phyloP scores from a whole-genome alignment of 768 basidiomycete genomes.

The Pulveroboletus sp. region DNA sequence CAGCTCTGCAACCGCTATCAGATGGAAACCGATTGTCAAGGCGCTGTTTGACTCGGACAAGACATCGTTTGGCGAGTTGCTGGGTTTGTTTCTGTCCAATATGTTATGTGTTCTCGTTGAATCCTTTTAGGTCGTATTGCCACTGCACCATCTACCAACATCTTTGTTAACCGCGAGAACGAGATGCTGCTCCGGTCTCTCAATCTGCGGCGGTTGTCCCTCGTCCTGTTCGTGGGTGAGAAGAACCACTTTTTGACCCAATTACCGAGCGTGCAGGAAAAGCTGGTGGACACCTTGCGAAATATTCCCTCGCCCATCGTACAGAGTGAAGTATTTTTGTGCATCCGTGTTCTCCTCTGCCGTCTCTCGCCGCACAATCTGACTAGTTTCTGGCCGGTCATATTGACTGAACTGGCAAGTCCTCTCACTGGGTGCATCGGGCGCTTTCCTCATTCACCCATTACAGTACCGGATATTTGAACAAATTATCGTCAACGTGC shows the following conservation, averaged over 20 bases:
- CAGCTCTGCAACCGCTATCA: constrained; percentile 47
- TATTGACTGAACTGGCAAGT: constrained; percentile 84
- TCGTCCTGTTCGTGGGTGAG: constrained; percentile 81
- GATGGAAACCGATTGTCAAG: constrained; percentile 80
- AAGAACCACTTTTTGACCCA: constrained; percentile 90
- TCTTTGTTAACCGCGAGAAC: constrained; percentile 93
- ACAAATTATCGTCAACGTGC: constrained; percentile 64
- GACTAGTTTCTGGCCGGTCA: constrained; percentile 94
- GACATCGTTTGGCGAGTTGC: constrained; percentile 77
- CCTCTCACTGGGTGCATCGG: constrained; percentile 13
- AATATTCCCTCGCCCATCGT: constrained; percentile 79
- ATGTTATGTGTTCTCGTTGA: constrained; percentile 21
- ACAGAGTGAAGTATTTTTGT: constrained; percentile 92
- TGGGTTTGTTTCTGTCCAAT: constrained; percentile 52
- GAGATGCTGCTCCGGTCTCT: constrained; percentile 87
- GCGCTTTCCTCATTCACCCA: neutral
- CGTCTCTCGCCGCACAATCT: constrained; percentile 88
- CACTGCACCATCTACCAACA: constrained; percentile 87
- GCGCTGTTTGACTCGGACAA: constrained; percentile 84
- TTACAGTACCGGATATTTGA: constrained; percentile 89
- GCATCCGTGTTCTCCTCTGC: constrained; percentile 87
- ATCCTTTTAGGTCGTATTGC: constrained; percentile 63
- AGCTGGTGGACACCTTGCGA: constrained; percentile 88
- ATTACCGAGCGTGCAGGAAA: constrained; percentile 94
- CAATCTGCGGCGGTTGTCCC: constrained; percentile 84